phyloP scores from a whole-genome alignment of 495 filamentous ascomycete species.

The Polyplosphaeria fusca region DNA sequence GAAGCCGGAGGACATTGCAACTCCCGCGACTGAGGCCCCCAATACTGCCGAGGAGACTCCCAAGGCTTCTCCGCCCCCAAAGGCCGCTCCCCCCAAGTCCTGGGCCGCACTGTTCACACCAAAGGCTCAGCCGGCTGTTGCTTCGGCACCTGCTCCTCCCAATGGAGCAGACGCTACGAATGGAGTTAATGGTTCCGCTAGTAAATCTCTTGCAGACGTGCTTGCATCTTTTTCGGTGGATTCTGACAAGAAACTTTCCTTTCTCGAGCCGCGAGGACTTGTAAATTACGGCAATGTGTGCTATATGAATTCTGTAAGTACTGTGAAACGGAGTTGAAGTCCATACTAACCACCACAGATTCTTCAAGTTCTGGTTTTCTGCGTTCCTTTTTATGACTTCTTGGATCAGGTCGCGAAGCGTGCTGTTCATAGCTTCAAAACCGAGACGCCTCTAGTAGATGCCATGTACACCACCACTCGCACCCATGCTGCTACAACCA shows the following conservation, averaged over 20 bases:
- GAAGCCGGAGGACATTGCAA: slow-evolving; percentile 28
- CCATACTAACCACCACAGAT: slow-evolving; percentile 57
- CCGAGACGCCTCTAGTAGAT: slow-evolving; percentile 88
- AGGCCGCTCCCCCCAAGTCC: slow-evolving; percentile 57
- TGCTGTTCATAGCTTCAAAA: slow-evolving; percentile 87
- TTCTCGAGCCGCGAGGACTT: slow-evolving; percentile 90
- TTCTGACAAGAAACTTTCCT: slow-evolving; percentile 63
- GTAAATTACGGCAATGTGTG: slow-evolving; percentile 99
- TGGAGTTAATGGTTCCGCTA: slow-evolving; percentile 36
- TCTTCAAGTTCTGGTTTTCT: slow-evolving; percentile 88
- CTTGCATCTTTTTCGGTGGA: slow-evolving; percentile 63
- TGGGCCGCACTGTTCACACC: slow-evolving; percentile 74
- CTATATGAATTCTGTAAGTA: slow-evolving; percentile 97
- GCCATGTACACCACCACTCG: slow-evolving; percentile 71
- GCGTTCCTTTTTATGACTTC: slow-evolving; percentile 90
- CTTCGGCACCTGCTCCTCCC: slow-evolving; percentile 32
- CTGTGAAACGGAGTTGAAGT: too few relatives aligned
- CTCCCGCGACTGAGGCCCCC: slow-evolving; percentile 37
- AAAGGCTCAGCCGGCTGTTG: slow-evolving; percentile 38
- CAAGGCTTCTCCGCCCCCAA: slow-evolving; percentile 44
- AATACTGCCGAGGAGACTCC: slow-evolving; percentile 36
- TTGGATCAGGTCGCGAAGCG: slow-evolving; percentile 81
- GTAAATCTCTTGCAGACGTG: slow-evolving; percentile 65
- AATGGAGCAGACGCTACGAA: slow-evolving; percentile 54
- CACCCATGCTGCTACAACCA: background rate